These are phyloP conservation scores for Strobilomyces dryophilus DNA, from an alignment of 768 basidiomycete genomes.

Conservation along the genomic window DNA sequence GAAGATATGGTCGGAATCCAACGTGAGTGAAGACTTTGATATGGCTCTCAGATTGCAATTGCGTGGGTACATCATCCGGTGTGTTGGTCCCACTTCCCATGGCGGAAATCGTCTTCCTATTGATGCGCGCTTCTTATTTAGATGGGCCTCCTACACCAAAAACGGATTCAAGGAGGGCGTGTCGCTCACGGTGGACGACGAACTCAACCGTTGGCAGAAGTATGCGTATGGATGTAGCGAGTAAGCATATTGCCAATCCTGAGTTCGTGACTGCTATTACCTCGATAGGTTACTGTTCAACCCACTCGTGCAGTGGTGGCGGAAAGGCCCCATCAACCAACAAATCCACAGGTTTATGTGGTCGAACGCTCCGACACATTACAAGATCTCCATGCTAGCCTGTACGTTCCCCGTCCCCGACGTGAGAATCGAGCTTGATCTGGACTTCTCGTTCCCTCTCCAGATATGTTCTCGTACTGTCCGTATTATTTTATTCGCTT, in stretches of 20 bases:
- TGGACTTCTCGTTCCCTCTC: neutral
- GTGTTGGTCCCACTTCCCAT: conserved; percentile 1
- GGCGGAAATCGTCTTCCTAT: neutral
- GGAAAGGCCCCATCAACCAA: conserved; percentile 76
- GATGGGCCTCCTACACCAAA: conserved; percentile 77
- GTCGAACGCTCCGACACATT: conserved; percentile 74
- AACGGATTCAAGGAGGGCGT: conserved; percentile 92
- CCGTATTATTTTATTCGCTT: conserved; percentile 15
- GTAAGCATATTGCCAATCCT: conserved; percentile 34
- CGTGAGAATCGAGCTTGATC: conserved; percentile 1
- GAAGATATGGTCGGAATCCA: conserved; percentile 68
- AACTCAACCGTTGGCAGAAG: conserved; percentile 91
- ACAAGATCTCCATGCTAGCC: conserved; percentile 65
- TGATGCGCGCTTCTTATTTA: conserved; percentile 18
- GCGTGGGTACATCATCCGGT: conserved; percentile 68
- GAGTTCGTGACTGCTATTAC: conserved; percentile 1
- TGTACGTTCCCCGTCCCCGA: conserved; percentile 34
- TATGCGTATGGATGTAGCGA: conserved; percentile 66
- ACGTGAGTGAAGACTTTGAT: conserved; percentile 70
- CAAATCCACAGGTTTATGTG: conserved; percentile 75
- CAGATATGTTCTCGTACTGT: conserved; percentile 54
- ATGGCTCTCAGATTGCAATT: conserved; percentile 58
- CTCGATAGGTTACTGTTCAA: conserved; percentile 74
- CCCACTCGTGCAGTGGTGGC: conserved; percentile 75
- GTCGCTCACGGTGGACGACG: conserved; percentile 83